Percentiles rank a stretch among this genome's conserved stretches.
Conservation (phyloP, 345 rosid species). For the Eucalyptus marginata region DNA sequence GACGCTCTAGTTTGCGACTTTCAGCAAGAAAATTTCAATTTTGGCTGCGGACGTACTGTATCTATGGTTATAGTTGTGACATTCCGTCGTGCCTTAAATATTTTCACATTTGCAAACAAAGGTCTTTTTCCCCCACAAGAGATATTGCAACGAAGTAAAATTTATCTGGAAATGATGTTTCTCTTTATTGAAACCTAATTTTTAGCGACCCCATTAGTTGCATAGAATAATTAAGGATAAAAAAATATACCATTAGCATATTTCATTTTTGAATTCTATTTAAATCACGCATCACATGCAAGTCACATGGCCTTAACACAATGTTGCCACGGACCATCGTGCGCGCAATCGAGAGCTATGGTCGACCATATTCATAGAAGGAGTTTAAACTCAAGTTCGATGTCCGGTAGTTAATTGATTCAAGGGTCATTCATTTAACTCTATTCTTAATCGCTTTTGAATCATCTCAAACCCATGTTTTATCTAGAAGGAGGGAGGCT, state of each 20-base stretch:
- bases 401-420: neutral
- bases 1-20: neutral
- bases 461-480: neutral
- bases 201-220: neutral
- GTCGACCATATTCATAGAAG: neutral
- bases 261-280: neutral
- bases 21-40: neutral
- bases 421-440: neutral
- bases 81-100: neutral
- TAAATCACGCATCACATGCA: neutral
- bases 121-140: neutral
- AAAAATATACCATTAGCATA: neutral
- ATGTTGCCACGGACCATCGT: neutral
- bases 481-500: neutral
- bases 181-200: neutral
- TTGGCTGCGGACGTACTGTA: neutral
- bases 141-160: neutral
- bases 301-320: neutral
- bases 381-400: neutral
- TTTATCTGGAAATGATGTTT: neutral
- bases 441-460: neutral
- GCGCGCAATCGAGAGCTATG: neutral
- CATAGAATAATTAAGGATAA: neutral
- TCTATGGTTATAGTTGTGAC: neutral
- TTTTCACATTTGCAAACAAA: neutral